Evolutionary conservation across 1,284 basidiomycete species (phyloP).

Genomic region (Coniophora puteana): DNA sequence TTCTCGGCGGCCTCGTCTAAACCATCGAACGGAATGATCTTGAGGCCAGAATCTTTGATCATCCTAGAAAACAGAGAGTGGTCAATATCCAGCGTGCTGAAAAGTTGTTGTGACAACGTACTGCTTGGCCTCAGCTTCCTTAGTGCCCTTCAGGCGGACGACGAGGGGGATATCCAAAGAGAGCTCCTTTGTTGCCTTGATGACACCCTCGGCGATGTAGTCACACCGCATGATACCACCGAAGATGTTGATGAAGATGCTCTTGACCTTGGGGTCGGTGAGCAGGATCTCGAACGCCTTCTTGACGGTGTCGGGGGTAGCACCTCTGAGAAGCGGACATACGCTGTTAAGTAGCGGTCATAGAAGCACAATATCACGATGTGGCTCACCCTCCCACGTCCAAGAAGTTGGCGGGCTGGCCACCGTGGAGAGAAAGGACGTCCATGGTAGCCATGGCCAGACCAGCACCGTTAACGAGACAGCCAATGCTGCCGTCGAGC

Average conservation of each 20-base stretch:
- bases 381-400: constrained; percentile 87
- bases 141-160: constrained; percentile 95
- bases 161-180: constrained; percentile 84
- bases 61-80: constrained; percentile 49
- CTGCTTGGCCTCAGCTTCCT: constrained; percentile 94
- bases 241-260: constrained; percentile 99
- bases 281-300: constrained; percentile 98
- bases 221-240: constrained; percentile 98
- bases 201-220: constrained; percentile 96
- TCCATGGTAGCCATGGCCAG: constrained; percentile 99
- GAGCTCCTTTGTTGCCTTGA: constrained; percentile 95
- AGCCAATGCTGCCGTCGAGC: constrained; percentile 96
- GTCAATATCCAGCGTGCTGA: not conserved
- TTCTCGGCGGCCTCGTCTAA: constrained; percentile 84
- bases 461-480: constrained; percentile 98
- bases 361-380: constrained; percentile 6
- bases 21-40: constrained; percentile 88
- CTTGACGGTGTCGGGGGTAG: constrained; percentile 98
- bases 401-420: constrained; percentile 97
- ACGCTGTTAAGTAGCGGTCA: constrained; percentile 8
- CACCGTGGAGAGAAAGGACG: constrained; percentile 92
- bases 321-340: constrained; percentile 70
- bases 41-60: constrained; percentile 89
- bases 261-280: constrained; percentile 89
- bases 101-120: constrained; percentile 36